Base-by-base conservation (phyloP, 768 basidiomycete species). In the Gymnopilus dilepis region DNA sequence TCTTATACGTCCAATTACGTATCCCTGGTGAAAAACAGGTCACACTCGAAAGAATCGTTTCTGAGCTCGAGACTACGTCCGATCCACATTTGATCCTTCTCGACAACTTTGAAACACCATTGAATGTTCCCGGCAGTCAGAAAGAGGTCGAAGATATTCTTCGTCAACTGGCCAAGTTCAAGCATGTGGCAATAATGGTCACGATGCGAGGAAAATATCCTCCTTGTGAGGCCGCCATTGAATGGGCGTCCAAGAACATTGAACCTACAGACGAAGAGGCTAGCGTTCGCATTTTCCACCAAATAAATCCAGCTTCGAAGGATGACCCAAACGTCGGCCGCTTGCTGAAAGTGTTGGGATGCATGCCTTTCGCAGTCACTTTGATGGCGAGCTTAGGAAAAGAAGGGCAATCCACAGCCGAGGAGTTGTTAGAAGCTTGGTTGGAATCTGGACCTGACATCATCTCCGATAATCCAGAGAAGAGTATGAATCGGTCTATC, bases 81-180 rank as follows among this genome's bases (percentile, higher is more conserved):
- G 63, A 67, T 3, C 71, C 67, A 8, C 61, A 72, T 8, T 40
- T 79, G 30, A 31, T 80, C n/a, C 59, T 79, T 28, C 66, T 80
- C 4, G 77, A 80, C 56, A 77, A 79, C 56, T 76, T 80, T 48
- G 79, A 80, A 67, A 76, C 77, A 5, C 69, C 74, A 6, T 78
- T 76, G 77, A 69, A 75, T 59, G 61, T 65, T 40, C 61, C 58
- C 5, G 51, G 38, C 17, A 59, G 56, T 19, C 69, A 63, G 58
- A 58, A 52, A 15, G 60, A 65, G 24, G 65, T 77, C 28, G 63
- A 68, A 19, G 56, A 61, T 21, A 59, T 76, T 17, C 61, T 78
- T 19, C 34, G 60, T 26, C 57, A 59, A 17, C 56, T 77, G 9
- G 65, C 65, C 3, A 55, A 42, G 4, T 50, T 78, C 4, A 59